Base-by-base conservation (phyloP, 1,139 yeast species). In the Candida mesenterica region DNA sequence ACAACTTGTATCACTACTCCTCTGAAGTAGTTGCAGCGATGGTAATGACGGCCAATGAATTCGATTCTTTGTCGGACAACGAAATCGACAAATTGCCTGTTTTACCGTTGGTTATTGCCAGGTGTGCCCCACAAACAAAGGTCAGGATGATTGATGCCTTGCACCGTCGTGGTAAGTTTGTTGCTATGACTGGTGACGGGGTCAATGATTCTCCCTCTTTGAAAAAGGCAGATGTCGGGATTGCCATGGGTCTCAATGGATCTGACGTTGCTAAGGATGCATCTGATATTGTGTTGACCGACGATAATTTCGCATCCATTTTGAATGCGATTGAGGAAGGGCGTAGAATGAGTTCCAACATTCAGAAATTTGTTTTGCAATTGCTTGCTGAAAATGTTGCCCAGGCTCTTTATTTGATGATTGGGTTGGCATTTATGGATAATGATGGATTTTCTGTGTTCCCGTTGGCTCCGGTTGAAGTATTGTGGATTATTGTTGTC, bases 161-260 rank as follows among this genome's bases (percentile, higher is more conserved):
- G 30, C 92, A 84, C 50, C 76, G 94, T 45, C 73, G 90, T 42
- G 59, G 68, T 14, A 78, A 77, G 45, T 82, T 79, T 52, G 79
- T 82, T 46, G 94, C 92, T 23, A 85, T 84, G 94, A 84, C 95
- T 28, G 95, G 94, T 48, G 94, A 84, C 58, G 94, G 94, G 48
- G 90, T 84, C 34, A 85, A 85, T 55, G 94, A 85, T 57, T 83
- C 92, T 3, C 95, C 94, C 14, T 78, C 88, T 4, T 69, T 85
- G 58, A 83, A 83, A 55, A 79, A 76, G 44, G 86, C 94, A 1
- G 92, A 85, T 59, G 88, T 85, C 38, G 94, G 95, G 48, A 83
- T 84, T 55, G 88, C 90, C n/a, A 83, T 83, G 92, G 92, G 92
- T 33, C 70, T 80, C 52, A 78, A 82, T 44, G 92, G 90, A 9